Percentiles rank a stretch among this genome's conserved stretches.
These are phyloP conservation scores for Raddia guianensis DNA, from an alignment of 176 grass and related monocot genomes.

Conservation along the genomic window DNA sequence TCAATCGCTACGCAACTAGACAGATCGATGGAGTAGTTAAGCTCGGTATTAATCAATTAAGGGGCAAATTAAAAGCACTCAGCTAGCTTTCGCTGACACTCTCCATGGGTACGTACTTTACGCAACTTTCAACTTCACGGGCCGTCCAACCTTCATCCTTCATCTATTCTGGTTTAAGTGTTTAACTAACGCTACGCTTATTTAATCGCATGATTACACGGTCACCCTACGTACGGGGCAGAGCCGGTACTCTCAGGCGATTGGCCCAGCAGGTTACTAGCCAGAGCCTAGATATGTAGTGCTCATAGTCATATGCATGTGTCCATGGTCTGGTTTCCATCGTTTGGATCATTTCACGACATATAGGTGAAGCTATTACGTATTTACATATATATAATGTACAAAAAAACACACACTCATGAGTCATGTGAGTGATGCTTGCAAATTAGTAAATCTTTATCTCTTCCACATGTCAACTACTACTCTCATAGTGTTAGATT, in stretches of 20 bases:
- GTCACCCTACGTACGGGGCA: not conserved
- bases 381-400: too few relatives aligned
- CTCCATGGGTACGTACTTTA: not conserved
- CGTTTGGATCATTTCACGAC: conserved; percentile 1
- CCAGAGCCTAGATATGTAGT: not conserved
- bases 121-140: conserved; percentile 17
- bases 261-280: conserved; percentile 24
- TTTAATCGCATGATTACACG: conserved; percentile 26
- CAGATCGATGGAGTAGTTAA: conserved; percentile 5
- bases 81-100: not conserved
- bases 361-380: too few relatives aligned
- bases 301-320: conserved; percentile 43
- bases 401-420: not conserved
- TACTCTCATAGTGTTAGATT: not conserved
- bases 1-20: not conserved
- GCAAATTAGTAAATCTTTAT: not conserved
- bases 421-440: not conserved
- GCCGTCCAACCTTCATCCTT: not conserved
- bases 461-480: conserved; percentile 26
- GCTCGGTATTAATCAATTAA: not conserved
- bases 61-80: not conserved
- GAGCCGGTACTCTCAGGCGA: conserved; percentile 27
- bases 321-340: conserved; percentile 23
- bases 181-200: not conserved
- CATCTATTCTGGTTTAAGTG: not conserved